phyloP scores from a whole-genome alignment of 257 asterid species.

The Petrea volubilis region DNA sequence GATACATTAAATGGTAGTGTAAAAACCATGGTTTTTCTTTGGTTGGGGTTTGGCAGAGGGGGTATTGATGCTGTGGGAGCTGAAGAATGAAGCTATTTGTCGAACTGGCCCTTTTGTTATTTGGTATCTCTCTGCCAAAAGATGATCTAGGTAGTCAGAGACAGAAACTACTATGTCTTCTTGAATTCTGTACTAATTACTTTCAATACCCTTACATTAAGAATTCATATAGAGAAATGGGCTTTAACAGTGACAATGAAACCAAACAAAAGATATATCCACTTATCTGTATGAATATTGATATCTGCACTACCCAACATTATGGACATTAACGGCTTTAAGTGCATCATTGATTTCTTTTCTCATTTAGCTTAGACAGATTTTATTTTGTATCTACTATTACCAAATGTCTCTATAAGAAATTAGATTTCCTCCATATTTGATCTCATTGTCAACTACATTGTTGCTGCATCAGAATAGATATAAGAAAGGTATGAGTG shows the following conservation, averaged over 20 bases:
- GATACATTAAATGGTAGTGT: not conserved
- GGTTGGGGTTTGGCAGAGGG: not conserved
- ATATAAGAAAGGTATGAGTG: not conserved
- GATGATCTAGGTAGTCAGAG: not conserved
- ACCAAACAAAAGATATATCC: not conserved
- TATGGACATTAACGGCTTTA: not conserved
- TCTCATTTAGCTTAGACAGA: not conserved
- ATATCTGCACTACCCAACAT: not conserved
- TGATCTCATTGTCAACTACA: not conserved
- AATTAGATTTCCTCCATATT: not conserved
- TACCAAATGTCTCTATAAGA: not conserved
- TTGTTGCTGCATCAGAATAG: constrained; percentile 2
- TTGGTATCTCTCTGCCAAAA: not conserved
- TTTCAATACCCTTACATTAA: not conserved
- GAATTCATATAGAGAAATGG: not conserved
- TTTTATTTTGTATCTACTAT: not conserved
- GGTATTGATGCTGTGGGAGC: not conserved
- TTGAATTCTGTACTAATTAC: not conserved
- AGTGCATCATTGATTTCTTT: not conserved
- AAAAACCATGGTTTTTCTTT: not conserved
- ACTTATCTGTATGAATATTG: not conserved
- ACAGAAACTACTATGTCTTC: not conserved
- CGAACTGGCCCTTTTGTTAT: not conserved
- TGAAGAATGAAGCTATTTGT: not conserved
- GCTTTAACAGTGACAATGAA: not conserved